phyloP scores from a whole-genome alignment of 345 rosid species.

The Sisymbrium irio region DNA sequence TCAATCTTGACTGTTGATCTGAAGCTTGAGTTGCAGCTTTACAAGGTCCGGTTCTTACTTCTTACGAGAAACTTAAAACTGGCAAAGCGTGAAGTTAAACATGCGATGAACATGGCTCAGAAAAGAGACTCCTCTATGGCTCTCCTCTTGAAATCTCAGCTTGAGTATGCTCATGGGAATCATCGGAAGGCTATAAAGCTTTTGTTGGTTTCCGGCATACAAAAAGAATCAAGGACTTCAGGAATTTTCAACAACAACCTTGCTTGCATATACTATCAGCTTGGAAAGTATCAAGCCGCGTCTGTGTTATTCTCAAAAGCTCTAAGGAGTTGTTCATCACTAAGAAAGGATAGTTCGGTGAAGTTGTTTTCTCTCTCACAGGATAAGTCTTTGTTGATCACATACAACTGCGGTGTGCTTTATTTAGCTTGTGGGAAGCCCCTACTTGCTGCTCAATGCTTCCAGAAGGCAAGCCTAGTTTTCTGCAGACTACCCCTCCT shows the following conservation, averaged over 20 bases:
- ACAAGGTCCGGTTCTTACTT: slow-evolving; percentile 85
- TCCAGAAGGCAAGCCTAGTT: slow-evolving; percentile 69
- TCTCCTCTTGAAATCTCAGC: slow-evolving; percentile 90
- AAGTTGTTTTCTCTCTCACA: slow-evolving; percentile 71
- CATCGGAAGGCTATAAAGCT: slow-evolving; percentile 92
- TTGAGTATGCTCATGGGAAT: slow-evolving; percentile 96
- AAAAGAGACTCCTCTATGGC: slow-evolving; percentile 86
- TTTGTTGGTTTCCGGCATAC: slow-evolving; percentile 72
- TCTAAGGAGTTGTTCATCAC: slow-evolving; percentile 56
- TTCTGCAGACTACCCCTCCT: slow-evolving; percentile 67
- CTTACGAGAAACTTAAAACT: slow-evolving; percentile 85
- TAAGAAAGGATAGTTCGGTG: slow-evolving; percentile 68
- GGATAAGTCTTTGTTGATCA: slow-evolving; percentile 75
- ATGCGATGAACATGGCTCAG: slow-evolving; percentile 87
- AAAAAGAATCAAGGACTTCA: slow-evolving; percentile 60
- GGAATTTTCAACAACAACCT: slow-evolving; percentile 89
- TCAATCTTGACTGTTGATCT: slow-evolving; percentile 61
- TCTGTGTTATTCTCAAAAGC: slow-evolving; percentile 77
- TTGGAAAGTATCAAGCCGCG: slow-evolving; percentile 65
- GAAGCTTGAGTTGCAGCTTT: slow-evolving; percentile 92
- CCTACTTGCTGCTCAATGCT: slow-evolving; percentile 79
- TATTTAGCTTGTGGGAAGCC: slow-evolving; percentile 89
- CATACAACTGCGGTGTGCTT: slow-evolving; percentile 84
- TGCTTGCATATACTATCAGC: slow-evolving; percentile 86
- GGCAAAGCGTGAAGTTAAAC: slow-evolving; percentile 97